Conservation (phyloP, 805 yeast species). For the Starmerella potacharoeniae region DNA sequence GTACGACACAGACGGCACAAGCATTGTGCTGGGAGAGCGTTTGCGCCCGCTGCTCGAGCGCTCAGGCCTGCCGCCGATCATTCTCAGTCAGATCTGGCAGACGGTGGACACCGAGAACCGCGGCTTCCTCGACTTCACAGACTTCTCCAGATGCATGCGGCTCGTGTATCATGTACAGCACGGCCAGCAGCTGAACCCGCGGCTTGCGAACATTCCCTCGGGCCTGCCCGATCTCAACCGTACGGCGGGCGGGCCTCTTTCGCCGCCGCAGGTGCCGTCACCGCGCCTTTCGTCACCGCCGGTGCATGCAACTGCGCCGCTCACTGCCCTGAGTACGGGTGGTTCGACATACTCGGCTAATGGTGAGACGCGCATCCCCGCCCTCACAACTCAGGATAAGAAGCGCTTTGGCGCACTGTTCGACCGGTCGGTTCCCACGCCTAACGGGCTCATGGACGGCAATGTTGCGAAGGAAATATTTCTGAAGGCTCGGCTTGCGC, state of each 20-base stretch:
- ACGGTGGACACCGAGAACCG: slow-evolving; percentile 78
- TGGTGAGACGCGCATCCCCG: slow-evolving; percentile 26
- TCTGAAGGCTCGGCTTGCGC: slow-evolving; percentile 77
- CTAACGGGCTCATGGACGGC: slow-evolving; percentile 52
- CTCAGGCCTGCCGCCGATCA: slow-evolving; percentile 66
- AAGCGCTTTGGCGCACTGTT: slow-evolving; percentile 39
- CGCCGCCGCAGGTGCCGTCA: neutral
- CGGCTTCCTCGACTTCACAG: slow-evolving; percentile 71
- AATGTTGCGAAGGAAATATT: slow-evolving; percentile 76
- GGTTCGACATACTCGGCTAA: slow-evolving; percentile 9
- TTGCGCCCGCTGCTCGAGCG: slow-evolving; percentile 76
- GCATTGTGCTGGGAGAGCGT: slow-evolving; percentile 77
- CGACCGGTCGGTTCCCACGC: slow-evolving; percentile 56
- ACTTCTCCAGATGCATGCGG: slow-evolving; percentile 79
- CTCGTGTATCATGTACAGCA: slow-evolving; percentile 77
- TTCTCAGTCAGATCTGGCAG: slow-evolving; percentile 88
- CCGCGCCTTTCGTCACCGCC: neutral
- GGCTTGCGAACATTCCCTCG: slow-evolving; percentile 44
- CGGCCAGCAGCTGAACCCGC: slow-evolving; percentile 47
- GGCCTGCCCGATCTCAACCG: slow-evolving; percentile 52
- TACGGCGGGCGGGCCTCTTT: slow-evolving; percentile 3
- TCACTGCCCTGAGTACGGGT: slow-evolving; percentile 12
- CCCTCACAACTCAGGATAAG: slow-evolving; percentile 29
- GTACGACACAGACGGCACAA: slow-evolving; percentile 67
- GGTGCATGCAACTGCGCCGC: neutral